Evolutionary conservation across 805 yeast species (phyloP).

Genomic region (Priceomyces melissophilus): DNA sequence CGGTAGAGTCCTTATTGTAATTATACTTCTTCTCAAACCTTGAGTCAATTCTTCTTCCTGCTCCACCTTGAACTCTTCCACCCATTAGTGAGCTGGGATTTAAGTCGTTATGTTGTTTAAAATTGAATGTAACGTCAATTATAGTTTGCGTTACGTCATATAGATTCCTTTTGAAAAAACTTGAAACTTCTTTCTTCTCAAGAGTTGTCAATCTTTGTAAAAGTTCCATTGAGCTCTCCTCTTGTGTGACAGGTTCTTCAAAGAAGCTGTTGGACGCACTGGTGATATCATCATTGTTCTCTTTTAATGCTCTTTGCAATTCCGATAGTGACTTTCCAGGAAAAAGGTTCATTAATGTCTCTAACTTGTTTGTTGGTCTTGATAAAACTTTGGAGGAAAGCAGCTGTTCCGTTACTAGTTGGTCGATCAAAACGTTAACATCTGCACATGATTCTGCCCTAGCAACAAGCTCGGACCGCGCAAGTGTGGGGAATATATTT

Average conservation of each 20-base stretch:
- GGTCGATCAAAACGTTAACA: slow-evolving; percentile 22
- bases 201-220: slow-evolving; percentile 19
- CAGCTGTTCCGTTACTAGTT: slow-evolving; percentile 14
- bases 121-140: slow-evolving; percentile 28
- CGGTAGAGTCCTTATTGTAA: slow-evolving; percentile 12
- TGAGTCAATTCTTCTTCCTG: slow-evolving; percentile 7
- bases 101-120: slow-evolving; percentile 5
- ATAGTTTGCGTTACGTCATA: slow-evolving; percentile 20
- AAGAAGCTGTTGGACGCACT: slow-evolving; percentile 7
- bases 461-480: slow-evolving; percentile 24
- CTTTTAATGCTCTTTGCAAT: slow-evolving; percentile 26
- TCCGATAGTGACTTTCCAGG: slow-evolving; percentile 34
- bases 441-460: slow-evolving; percentile 21
- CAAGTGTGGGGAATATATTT: slow-evolving; percentile 24
- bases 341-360: slow-evolving; percentile 38
- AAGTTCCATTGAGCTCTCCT: slow-evolving; percentile 11
- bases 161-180: slow-evolving; percentile 21
- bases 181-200: neutral
- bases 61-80: slow-evolving; percentile 34
- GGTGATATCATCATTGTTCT: slow-evolving; percentile 26
- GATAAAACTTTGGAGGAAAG: too few species aligned
- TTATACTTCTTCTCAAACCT: neutral
- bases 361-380: neutral
- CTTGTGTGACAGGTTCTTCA: neutral
- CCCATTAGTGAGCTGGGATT: slow-evolving; percentile 10